Conservation (phyloP, 805 yeast genomes). For the Candida ulmi region DNA sequence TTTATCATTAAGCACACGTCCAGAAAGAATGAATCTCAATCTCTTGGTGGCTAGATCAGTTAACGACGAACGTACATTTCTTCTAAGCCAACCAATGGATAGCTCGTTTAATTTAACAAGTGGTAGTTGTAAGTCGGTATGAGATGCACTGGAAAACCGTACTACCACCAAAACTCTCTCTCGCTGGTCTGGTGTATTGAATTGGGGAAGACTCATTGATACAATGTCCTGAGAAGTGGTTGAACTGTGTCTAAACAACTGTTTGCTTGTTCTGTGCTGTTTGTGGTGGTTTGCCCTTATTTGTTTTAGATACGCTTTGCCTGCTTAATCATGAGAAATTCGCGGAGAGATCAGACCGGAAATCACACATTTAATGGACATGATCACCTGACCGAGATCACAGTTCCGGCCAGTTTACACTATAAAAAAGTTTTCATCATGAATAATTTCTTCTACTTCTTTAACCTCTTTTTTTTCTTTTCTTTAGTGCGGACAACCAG, state of each 20-base stretch:
- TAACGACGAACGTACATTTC: conserved; percentile 32
- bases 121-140: conserved; percentile 36
- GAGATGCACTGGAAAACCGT: conserved; percentile 40
- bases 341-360: no score
- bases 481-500: conserved; percentile 66
- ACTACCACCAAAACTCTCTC: conserved; percentile 23
- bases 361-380: no score
- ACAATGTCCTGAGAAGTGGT: no score
- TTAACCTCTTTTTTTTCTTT: conserved; percentile 3
- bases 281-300: background rate
- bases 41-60: conserved; percentile 33
- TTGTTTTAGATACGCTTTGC: background rate
- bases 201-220: conserved; percentile 3
- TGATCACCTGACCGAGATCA: no score
- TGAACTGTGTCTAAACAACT: no score
- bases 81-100: conserved; percentile 34
- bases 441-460: conserved; percentile 6
- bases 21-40: conserved; percentile 62
- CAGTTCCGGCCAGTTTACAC: no score
- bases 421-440: background rate
- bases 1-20: conserved; percentile 54
- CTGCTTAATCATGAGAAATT: no score
- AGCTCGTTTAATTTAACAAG: conserved; percentile 26
- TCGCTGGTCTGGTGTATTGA: background rate
- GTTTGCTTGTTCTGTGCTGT: no score